Evolutionary conservation across 192 early-diverging fungal genomes (phyloP).

Genomic region (Entomortierella chlamydospora): DNA sequence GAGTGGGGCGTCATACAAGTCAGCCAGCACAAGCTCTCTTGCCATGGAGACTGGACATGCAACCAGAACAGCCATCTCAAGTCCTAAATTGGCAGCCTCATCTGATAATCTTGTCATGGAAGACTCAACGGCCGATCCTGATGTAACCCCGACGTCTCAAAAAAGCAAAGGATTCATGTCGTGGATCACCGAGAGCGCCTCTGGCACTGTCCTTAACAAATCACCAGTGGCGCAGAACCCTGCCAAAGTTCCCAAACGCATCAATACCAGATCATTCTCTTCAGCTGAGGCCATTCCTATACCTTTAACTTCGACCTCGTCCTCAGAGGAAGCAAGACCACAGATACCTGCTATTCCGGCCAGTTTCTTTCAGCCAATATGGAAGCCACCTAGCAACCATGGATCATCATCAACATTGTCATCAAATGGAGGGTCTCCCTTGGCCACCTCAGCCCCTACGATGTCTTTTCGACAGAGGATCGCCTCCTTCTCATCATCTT

Average conservation of each 20-base stretch:
- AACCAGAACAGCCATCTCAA: neutral
- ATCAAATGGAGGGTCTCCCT: neutral
- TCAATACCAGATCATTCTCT: conserved; percentile 27
- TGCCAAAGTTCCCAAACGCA: conserved; percentile 45
- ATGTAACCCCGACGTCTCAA: neutral
- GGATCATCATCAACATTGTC: conserved; percentile 10
- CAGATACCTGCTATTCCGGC: conserved; percentile 54
- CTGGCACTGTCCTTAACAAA: conserved; percentile 47
- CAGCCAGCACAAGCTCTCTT: conserved; percentile 48
- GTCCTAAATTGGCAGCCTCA: conserved; percentile 12
- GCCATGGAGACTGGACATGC: conserved; percentile 43
- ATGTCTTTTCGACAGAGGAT: conserved; percentile 44
- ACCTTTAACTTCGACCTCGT: conserved; percentile 2
- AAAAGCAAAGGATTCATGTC: conserved; percentile 40
- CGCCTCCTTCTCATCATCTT: conserved; percentile 43
- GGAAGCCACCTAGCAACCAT: conserved; percentile 19
- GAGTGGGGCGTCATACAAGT: conserved; percentile 34
- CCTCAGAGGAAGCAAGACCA: conserved; percentile 32
- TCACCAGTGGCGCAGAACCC: conserved; percentile 33
- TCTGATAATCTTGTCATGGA: conserved; percentile 17
- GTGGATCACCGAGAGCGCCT: conserved; percentile 49
- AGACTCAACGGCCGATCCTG: conserved; percentile 5
- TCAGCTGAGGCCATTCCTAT: conserved; percentile 21
- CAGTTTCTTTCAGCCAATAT: conserved; percentile 51
- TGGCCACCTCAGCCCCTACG: conserved; percentile 38